Evolutionary conservation across 768 basidiomycete genomes (phyloP).

Genomic region (Tylopilus sp.): DNA sequence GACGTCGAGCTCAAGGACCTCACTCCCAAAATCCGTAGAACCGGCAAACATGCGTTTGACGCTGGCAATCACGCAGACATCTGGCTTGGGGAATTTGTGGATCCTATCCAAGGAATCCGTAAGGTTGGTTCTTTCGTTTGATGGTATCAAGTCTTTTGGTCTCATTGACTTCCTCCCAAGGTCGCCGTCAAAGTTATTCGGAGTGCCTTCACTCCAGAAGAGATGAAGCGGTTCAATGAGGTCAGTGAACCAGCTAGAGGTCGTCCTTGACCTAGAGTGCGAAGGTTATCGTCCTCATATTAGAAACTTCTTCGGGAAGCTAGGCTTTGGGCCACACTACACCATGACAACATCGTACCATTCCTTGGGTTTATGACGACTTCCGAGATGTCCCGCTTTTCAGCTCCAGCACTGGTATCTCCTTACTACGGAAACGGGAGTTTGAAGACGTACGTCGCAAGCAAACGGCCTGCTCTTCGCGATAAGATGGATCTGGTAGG

Average conservation of each 20-base stretch:
- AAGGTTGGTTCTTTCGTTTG: constrained; percentile 4
- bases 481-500: constrained; percentile 24
- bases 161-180: constrained; percentile 1
- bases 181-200: constrained; percentile 30
- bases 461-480: constrained; percentile 2
- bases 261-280: background rate
- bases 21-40: constrained; percentile 11
- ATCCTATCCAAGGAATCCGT: constrained; percentile 3
- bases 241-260: constrained; percentile 7
- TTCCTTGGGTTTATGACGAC: constrained; percentile 22
- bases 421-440: constrained; percentile 25
- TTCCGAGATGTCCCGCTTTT: constrained; percentile 14
- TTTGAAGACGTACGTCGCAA: constrained; percentile 15
- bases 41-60: constrained; percentile 15
- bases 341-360: constrained; percentile 22
- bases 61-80: constrained; percentile 22
- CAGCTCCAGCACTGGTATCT: constrained; percentile 24
- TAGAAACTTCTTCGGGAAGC: constrained; percentile 30
- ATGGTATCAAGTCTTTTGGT: background rate
- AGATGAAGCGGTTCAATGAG: constrained; percentile 19
- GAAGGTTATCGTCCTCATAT: background rate
- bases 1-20: constrained; percentile 22
- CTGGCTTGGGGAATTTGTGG: constrained; percentile 20
- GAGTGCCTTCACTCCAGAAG: constrained; percentile 11
- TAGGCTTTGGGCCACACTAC: constrained; percentile 24